Evolutionary conservation across 192 early-diverging fungal species (phyloP), one percentile per base, ranked within the genome.

Genomic region (Geosiphon pyriformis): DNA sequence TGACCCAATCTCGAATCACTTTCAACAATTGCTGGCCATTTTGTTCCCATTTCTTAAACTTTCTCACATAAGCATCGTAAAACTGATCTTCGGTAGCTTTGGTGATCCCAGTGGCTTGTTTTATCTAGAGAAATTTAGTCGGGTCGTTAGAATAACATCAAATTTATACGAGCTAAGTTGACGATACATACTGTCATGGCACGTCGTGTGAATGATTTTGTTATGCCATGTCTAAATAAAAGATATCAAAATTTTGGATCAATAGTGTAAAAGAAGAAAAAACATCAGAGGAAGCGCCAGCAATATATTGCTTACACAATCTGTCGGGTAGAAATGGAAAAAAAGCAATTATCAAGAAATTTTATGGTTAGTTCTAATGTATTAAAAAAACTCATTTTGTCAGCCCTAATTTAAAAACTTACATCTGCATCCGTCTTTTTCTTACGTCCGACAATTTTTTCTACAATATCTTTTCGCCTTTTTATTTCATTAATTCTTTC

Each of bases 401-500:
- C 6, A 2, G 25, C n/a, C 3, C 31, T 15, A 6, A 51, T 42
- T 42, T 20, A 29, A 10, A 35, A 25, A 74, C 85, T 76, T 78
- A 90, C 83, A 83, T 88, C 80, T 2, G 85, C 78, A 69, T 92
- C 90, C 3, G 76, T 71, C 61, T 79, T 82, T 46, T 80, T 81
- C 57, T 88, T 89, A 20, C 81, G 82, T 23, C 87, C 86, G 1
- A 93, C 87, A 69, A 91, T 88, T 69, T 90, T 89, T 54, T 92
- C 89, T 3, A 92, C 87, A 58, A 91, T 87, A 72, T 91, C 92
- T 65, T 90, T 92, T n/a, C 90, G 80, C 56, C 85, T 82, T 70
- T 94, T 94, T 25, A 90, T 85, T 46, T 89, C 85, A 76, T 94
- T 94, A 64, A 94, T 92, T 31, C 84, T 85, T 52, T 89, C 90